Evolutionary conservation across 345 rosid species (phyloP), one percentile per base, ranked within the genome.

Genomic region (Corymbia maculata): DNA sequence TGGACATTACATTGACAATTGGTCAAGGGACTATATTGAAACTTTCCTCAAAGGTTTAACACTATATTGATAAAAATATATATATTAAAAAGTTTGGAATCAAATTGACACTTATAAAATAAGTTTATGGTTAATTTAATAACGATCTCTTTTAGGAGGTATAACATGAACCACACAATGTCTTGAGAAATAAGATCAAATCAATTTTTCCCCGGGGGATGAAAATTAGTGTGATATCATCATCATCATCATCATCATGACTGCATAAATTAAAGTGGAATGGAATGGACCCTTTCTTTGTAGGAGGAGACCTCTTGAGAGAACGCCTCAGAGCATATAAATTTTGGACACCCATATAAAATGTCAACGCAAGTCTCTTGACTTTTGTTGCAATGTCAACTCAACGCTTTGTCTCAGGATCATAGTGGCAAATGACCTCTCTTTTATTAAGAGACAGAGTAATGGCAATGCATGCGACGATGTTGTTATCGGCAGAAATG

Each of bases 1-100:
- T 55, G 22, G 12, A 19, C 12, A 0, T 0, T 8, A 0, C 9
- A 55, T 55, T 11, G 22, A 55, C 22, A 55, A 55, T 55, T 55
- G 61, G 10, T 28, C 9, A 22, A 12, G 22, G 61, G 8, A 55
- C 22, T 22, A 55, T 28, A 55, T 55, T 55, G 61, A 12, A 8
- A 55, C 28, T 22, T 55, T 55, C 26, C 61, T 55, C 22, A 22
- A 55, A 55, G 28, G 61, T 7, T 22, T 55, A 22, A 28, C 26
- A 22, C 22, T 55, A 22, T 28, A 55, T 55, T 22, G 22, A 55
- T 5, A 26, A 55, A 55, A 55, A 55, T n/a, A n/a, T n/a, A 55
- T 55, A 8, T 19, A 55, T 3, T 55, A 55, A 22, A 55, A 55
- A 55, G 21, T 21, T 21, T 55, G 22, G 5, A 55, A 55, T 55